A percentile compares a stretch with the other conserved stretches of the same genome.
phyloP scores from a whole-genome alignment of 257 asterid species.

The Solanum lycopersicoides region DNA sequence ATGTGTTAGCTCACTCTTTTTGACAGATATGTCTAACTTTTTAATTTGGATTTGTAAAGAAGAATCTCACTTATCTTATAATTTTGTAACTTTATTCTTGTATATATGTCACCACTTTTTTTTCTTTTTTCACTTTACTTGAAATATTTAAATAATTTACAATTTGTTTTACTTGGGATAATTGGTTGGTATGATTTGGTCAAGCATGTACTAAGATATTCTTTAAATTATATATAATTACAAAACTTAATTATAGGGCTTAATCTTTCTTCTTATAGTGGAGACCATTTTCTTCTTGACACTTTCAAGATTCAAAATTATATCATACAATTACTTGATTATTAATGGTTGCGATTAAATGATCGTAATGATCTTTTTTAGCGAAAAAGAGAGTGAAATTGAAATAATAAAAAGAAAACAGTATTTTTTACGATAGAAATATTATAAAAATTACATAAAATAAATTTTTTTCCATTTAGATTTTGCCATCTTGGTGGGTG shows the following conservation, averaged over 20 bases:
- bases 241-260: background rate
- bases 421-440: background rate
- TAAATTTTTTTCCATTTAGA: background rate
- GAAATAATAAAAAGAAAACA: background rate
- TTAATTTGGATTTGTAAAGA: slow-evolving; percentile 20
- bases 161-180: background rate
- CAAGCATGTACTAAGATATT: slow-evolving; percentile 14
- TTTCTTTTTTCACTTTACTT: background rate
- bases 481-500: slow-evolving; percentile 4
- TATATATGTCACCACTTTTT: background rate
- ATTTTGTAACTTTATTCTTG: background rate
- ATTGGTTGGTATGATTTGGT: slow-evolving; percentile 15
- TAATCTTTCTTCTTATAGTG: background rate
- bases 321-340: background rate
- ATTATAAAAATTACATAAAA: background rate
- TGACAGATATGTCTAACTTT: slow-evolving; percentile 19
- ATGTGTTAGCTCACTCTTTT: slow-evolving; percentile 11
- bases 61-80: slow-evolving; percentile 13
- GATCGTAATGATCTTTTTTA: background rate
- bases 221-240: slow-evolving; percentile 2
- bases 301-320: background rate
- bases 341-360: background rate
- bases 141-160: background rate
- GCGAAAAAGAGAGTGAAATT: background rate
- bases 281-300: slow-evolving; percentile 28